Evolutionary conservation across 2,329 filamentous ascomycete species (phyloP).

Genomic region (Grosmannia serpens): DNA sequence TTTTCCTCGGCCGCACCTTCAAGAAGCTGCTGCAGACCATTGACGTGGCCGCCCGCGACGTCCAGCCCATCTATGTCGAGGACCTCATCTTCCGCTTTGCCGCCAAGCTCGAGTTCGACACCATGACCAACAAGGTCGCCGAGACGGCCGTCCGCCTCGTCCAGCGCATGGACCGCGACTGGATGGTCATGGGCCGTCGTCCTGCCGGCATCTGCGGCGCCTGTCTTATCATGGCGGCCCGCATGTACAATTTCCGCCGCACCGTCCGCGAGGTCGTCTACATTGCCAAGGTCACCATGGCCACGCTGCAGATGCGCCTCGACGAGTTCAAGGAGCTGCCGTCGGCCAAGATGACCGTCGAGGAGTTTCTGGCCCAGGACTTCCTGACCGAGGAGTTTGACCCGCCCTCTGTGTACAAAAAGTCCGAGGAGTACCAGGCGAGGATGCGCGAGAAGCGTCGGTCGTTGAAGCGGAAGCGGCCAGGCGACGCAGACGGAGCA

Average conservation of each 20-base stretch:
- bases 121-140: conserved; percentile 71
- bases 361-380: conserved; percentile 63
- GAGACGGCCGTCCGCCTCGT: conserved; percentile 80
- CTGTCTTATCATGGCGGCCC: conserved; percentile 84
- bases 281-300: conserved; percentile 89
- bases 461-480: conserved; percentile 33
- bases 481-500: neutral
- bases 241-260: conserved; percentile 96
- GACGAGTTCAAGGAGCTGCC: conserved; percentile 86
- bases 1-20: conserved; percentile 81
- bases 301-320: conserved; percentile 82
- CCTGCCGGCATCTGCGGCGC: conserved; percentile 92
- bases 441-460: conserved; percentile 36
- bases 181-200: conserved; percentile 91
- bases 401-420: conserved; percentile 70
- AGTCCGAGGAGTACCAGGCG: conserved; percentile 47
- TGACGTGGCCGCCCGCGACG: conserved; percentile 39
- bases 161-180: conserved; percentile 88
- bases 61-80: conserved; percentile 68
- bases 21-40: conserved; percentile 65
- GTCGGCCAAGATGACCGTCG: conserved; percentile 73
- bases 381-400: conserved; percentile 44
- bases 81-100: conserved; percentile 87
- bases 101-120: conserved; percentile 80
- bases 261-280: conserved; percentile 95